Conservation (phyloP, 306 rosid species). For the Senna siamea region DNA sequence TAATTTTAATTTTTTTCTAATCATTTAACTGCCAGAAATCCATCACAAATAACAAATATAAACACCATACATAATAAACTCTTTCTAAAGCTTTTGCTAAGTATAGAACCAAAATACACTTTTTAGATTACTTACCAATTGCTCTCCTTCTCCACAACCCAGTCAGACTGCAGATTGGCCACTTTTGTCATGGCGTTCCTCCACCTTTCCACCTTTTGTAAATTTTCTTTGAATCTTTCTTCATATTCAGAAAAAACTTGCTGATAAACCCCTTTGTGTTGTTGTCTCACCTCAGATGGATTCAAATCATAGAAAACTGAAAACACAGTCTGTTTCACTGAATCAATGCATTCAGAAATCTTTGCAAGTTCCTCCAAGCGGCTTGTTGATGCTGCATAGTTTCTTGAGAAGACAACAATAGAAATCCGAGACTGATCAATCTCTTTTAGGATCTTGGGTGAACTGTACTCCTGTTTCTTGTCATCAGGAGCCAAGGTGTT, state of each 20-base stretch:
- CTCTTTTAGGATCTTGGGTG: neutral
- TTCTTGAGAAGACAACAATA: slow-evolving; percentile 25
- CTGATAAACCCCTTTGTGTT: neutral
- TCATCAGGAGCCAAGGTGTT: slow-evolving; percentile 1
- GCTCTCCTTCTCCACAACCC: no score
- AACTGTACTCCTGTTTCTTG: neutral
- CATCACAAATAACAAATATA: no score
- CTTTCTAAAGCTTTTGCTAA: no score
- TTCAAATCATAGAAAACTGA: neutral
- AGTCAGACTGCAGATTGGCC: no score
- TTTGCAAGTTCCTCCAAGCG: neutral
- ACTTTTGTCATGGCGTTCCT: no score
- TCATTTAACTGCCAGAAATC: no score
- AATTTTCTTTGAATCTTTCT: no score
- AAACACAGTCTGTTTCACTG: neutral
- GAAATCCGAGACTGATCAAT: slow-evolving; percentile 17
- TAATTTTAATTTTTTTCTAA: no score
- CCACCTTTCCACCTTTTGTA: no score
- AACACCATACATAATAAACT: no score
- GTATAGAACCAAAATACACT: no score
- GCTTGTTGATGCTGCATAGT: slow-evolving; percentile 17
- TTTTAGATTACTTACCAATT: no score
- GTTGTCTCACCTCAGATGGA: slow-evolving; percentile 14
- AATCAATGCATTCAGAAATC: neutral
- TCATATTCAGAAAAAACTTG: neutral